phyloP scores from a whole-genome alignment of 2,329 filamentous ascomycete genomes.

The Sporothrix phasma region DNA sequence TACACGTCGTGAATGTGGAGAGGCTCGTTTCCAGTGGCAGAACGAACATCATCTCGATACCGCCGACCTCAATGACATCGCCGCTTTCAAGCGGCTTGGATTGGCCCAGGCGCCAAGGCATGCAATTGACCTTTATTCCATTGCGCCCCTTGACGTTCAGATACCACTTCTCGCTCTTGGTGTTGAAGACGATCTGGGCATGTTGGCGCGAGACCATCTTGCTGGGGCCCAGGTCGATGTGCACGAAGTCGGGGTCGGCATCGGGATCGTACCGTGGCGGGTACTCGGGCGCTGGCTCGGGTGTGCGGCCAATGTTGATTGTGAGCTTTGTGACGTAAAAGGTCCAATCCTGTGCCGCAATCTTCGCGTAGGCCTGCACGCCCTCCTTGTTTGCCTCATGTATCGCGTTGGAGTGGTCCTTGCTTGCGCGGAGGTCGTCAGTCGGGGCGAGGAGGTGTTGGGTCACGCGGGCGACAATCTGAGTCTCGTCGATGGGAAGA shows the following conservation, averaged over 20 bases:
- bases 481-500: conserved; percentile 41
- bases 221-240: conserved; percentile 81
- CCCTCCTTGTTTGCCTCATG: conserved; percentile 52
- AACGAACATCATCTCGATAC: conserved; percentile 97
- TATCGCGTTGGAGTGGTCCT: conserved; percentile 53
- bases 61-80: conserved; percentile 82
- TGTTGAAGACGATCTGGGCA: conserved; percentile 63
- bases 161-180: conserved; percentile 64
- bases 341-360: conserved; percentile 73
- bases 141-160: conserved; percentile 85
- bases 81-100: conserved; percentile 66
- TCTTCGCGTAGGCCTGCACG: conserved; percentile 70
- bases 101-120: conserved; percentile 55
- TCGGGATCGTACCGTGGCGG: conserved; percentile 34
- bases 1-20: conserved; percentile 60
- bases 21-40: conserved; percentile 63
- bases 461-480: conserved; percentile 45
- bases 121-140: conserved; percentile 74
- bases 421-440: conserved; percentile 46
- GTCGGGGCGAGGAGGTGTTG: conserved; percentile 38
- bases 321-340: conserved; percentile 70
- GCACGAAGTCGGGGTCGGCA: conserved; percentile 46
- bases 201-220: conserved; percentile 73
- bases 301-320: conserved; percentile 65
- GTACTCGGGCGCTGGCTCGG: conserved; percentile 35